Evolutionary conservation across 106 monocot genomes (phyloP).

Genomic region (Allium fistulosum): DNA sequence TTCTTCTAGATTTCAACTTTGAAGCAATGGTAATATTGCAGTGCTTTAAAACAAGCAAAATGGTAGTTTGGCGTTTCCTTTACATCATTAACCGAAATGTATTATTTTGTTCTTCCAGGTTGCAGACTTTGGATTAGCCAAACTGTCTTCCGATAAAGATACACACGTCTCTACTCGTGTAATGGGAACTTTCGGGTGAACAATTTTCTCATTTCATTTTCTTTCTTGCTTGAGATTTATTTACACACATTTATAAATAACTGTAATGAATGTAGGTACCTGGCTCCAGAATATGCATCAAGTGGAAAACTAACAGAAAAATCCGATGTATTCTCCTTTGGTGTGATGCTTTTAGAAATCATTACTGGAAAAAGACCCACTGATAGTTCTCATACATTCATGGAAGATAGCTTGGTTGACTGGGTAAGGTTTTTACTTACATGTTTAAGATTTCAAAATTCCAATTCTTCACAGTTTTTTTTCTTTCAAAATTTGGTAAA

Average conservation of each 20-base stretch:
- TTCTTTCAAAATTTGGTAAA: too few species aligned
- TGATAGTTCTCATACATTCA: slow-evolving; percentile 37
- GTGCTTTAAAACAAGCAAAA: not conserved
- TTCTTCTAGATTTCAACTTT: slow-evolving; percentile 67
- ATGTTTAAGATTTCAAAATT: not conserved
- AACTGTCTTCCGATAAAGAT: slow-evolving; percentile 45
- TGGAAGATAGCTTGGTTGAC: slow-evolving; percentile 81
- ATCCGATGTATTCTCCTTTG: slow-evolving; percentile 70
- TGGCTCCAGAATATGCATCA: slow-evolving; percentile 77
- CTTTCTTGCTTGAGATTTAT: not conserved
- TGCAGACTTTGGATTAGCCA: slow-evolving; percentile 72
- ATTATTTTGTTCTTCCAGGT: slow-evolving; percentile 20
- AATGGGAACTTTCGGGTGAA: slow-evolving; percentile 80
- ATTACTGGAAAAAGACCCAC: slow-evolving; percentile 64
- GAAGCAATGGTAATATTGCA: slow-evolving; percentile 62
- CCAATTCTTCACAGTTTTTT: not conserved
- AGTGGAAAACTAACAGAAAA: slow-evolving; percentile 81
- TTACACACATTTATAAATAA: not conserved
- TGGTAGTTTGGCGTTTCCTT: too few species aligned
- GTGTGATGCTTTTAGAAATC: slow-evolving; percentile 65
- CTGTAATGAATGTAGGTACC: slow-evolving; percentile 21
- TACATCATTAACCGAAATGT: too few species aligned
- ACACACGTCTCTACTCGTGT: slow-evolving; percentile 70
- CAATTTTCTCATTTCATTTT: not conserved
- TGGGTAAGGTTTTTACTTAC: slow-evolving; percentile 40